A percentile compares a stretch with the other conserved stretches of the same genome.
Conservation (phyloP, 2,329 filamentous ascomycete species). For the Diplodia scrobiculata region DNA sequence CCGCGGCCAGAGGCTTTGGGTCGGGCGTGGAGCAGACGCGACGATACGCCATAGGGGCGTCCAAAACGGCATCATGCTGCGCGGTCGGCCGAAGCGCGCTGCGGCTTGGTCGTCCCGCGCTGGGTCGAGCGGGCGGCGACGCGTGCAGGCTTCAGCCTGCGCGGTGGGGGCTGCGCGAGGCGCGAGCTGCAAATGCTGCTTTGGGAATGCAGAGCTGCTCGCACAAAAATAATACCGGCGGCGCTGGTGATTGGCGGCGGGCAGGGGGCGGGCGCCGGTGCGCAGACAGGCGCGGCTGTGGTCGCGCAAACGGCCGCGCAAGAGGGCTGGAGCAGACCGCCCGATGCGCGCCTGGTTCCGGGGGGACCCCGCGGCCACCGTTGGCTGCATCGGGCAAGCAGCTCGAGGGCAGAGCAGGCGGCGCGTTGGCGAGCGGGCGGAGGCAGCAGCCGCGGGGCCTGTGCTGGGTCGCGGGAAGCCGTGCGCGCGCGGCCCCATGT, state of each 20-base stretch:
- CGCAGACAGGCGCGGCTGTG: constrained; percentile 1
- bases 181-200: background rate
- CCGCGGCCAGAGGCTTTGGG: constrained; percentile 2
- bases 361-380: background rate
- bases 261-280: background rate
- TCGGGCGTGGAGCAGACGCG: constrained; percentile 11
- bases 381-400: constrained; percentile 2
- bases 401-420: background rate
- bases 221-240: background rate
- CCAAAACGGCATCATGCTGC: constrained; percentile 29
- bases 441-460: constrained; percentile 9
- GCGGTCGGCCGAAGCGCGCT: constrained; percentile 25
- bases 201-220: background rate
- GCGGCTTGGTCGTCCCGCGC: constrained; percentile 5
- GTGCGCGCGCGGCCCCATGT: background rate
- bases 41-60: background rate
- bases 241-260: background rate
- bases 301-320: constrained; percentile 6
- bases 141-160: constrained; percentile 7
- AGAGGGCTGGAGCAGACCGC: background rate
- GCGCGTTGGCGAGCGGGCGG: constrained; percentile 5
- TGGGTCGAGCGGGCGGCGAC: constrained; percentile 16
- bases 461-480: constrained; percentile 1
- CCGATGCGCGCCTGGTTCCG: background rate
- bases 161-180: constrained; percentile 17